Base-by-base conservation (phyloP, 108 stramenopile species). In the Craspedostauros australis region DNA sequence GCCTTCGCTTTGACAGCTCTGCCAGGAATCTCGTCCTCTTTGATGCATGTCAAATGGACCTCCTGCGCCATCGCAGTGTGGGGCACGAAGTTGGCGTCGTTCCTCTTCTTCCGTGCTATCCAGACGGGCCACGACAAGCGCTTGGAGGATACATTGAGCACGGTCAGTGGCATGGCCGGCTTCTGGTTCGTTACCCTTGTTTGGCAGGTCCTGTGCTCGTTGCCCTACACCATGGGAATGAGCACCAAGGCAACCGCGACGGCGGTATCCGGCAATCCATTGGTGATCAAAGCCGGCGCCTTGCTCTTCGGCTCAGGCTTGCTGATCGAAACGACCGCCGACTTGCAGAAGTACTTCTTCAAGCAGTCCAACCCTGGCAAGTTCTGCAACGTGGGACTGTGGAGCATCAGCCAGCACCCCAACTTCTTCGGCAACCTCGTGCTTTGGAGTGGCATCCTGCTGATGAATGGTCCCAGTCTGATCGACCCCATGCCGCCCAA, bases 361-460 rank as follows among this genome's bases (percentile, higher is more conserved):
- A 91, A 91, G 59, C 46, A 64, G 34, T 20, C 43, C 29, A 50
- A 82, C 42, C 70, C 76, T 2, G 75, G 66, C 9, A 32, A 70
- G 47, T 90, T 82, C 55, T 91, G 84, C 53, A 73, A 77, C 39
- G 73, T 66, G 30, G 89, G 89, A 37, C 32, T 91, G 21, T 91
- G 89, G 89, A 44, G 66, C 15, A 54, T 79, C 16, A 76, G 76
- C 21, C 89, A 91, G 55, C 89, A 91, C 71, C 89, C 89, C 3
- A 91, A 91, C 57, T 86, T 70, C 41, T 77, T 82, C 54, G 89
- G 89, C 1, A 86, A 91, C 50, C 39, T 91, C 6, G 19, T 78
- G 12, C 37, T 91, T 20, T 91, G 84, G 84, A 62, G 37, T 40
- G 89, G 89, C 37, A 77, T 91, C 24, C 66, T 79, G 27, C 18